Conservation (phyloP, 2,329 filamentous ascomycete species). For the Pseudogymnoascus sp. region DNA sequence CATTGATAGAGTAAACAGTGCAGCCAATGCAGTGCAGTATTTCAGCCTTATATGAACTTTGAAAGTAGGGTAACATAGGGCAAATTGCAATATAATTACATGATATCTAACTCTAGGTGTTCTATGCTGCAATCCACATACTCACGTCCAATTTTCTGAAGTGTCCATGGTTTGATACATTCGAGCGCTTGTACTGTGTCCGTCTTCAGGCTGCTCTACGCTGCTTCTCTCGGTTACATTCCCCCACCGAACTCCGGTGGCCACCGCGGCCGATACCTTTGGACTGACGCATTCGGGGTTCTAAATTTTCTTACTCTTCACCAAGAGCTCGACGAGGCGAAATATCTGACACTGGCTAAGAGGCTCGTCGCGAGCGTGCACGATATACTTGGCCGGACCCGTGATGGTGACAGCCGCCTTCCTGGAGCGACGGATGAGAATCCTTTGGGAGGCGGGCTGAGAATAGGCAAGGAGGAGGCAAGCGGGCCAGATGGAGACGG, state of each 20-base stretch:
- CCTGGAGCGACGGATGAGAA: slow-evolving; percentile 42
- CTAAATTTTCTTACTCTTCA: slow-evolving; percentile 49
- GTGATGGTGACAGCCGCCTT: slow-evolving; percentile 39
- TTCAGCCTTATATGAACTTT: too few relatives aligned
- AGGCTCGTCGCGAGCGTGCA: slow-evolving; percentile 44
- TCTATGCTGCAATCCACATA: background rate
- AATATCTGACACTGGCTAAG: slow-evolving; percentile 41
- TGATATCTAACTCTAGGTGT: too few relatives aligned
- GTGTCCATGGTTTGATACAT: too few relatives aligned
- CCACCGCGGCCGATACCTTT: slow-evolving; percentile 51
- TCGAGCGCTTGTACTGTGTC: too few relatives aligned
- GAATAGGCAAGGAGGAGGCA: slow-evolving; percentile 47
- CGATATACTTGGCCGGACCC: slow-evolving; percentile 41
- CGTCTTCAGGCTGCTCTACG: too few relatives aligned
- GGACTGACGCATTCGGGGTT: slow-evolving; percentile 53
- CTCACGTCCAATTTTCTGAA: too few relatives aligned
- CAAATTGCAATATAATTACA: too few relatives aligned
- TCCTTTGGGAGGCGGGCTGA: slow-evolving; percentile 45
- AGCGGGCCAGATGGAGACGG: slow-evolving; percentile 45
- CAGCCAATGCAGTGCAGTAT: too few relatives aligned
- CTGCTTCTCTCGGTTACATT: too few relatives aligned
- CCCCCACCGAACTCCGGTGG: slow-evolving; percentile 39
- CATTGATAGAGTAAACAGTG: too few relatives aligned
- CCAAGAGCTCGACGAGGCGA: slow-evolving; percentile 29
- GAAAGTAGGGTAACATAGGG: too few relatives aligned